phyloP scores from a whole-genome alignment of 225 moss, liverwort and hornwort genomes.

The Physcomitrellopsis africana region DNA sequence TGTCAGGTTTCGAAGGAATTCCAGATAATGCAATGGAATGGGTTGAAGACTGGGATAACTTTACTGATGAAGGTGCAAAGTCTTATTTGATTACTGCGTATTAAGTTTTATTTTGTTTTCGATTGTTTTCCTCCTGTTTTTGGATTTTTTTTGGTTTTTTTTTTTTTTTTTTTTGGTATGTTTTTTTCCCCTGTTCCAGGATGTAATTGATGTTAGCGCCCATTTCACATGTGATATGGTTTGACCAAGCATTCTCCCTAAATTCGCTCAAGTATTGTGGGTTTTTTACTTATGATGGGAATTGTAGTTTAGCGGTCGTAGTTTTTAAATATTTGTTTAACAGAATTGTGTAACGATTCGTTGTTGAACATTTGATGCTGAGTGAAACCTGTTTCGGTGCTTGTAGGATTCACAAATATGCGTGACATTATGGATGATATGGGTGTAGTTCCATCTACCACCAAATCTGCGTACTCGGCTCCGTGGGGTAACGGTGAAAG shows the following conservation, averaged over 20 bases:
- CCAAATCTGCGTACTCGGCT: conserved; percentile 38
- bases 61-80: conserved; percentile 83
- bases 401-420: conserved; percentile 75
- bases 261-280: background rate
- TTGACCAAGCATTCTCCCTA: background rate
- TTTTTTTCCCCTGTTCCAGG: background rate
- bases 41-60: conserved; percentile 99
- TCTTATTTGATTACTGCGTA: background rate
- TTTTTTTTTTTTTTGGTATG: too few relatives aligned
- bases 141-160: too few relatives aligned
- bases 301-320: background rate
- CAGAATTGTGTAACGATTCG: background rate
- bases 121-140: background rate
- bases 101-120: background rate
- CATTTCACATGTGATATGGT: background rate
- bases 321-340: background rate
- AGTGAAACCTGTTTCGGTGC: conserved; percentile 21
- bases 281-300: background rate
- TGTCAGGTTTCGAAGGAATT: conserved; percentile 86
- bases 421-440: conserved; percentile 87
- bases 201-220: background rate
- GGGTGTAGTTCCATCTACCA: conserved; percentile 46
- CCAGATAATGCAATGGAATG: conserved; percentile 86
- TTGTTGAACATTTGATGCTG: background rate
- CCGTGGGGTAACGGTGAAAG: conserved; percentile 77